Evolutionary conservation across 1,284 basidiomycete species (phyloP).

Genomic region (Cryptococcus jaspeensis): DNA sequence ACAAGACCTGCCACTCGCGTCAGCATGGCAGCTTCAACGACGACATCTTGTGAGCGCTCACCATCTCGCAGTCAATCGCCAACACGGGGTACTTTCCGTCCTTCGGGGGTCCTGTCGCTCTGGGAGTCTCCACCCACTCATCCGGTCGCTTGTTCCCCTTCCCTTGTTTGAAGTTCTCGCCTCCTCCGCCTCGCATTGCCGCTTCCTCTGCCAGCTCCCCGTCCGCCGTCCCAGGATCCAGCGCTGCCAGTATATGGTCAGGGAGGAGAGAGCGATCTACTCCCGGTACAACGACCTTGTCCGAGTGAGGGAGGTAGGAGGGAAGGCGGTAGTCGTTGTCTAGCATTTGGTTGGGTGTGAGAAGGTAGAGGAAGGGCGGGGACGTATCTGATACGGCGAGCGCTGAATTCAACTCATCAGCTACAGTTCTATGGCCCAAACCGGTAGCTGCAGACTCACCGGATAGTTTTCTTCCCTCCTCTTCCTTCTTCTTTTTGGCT

Average conservation of each 20-base stretch:
- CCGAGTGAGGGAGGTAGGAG: slow-evolving; percentile 61
- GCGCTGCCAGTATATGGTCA: slow-evolving; percentile 6
- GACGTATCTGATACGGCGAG: slow-evolving; percentile 21
- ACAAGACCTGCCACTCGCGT: slow-evolving; percentile 38
- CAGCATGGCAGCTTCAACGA: background rate
- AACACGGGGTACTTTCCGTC: slow-evolving; percentile 43
- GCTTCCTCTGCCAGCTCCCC: slow-evolving; percentile 4
- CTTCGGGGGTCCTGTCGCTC: slow-evolving; percentile 41
- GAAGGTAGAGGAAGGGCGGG: slow-evolving; percentile 64
- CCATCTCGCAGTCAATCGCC: slow-evolving; percentile 90
- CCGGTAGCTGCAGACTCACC: too few species aligned
- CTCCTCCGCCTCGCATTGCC: slow-evolving; percentile 1
- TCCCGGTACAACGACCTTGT: slow-evolving; percentile 32
- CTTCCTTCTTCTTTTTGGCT: slow-evolving; percentile 68
- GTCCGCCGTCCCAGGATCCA: slow-evolving; percentile 9
- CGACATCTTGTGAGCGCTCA: slow-evolving; percentile 44
- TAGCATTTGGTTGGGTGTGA: slow-evolving; percentile 78
- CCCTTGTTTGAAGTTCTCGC: background rate
- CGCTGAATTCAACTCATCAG: slow-evolving; percentile 13
- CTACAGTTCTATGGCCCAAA: background rate
- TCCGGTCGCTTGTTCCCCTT: slow-evolving; percentile 59
- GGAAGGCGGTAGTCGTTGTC: slow-evolving; percentile 87
- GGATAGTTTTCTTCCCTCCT: slow-evolving; percentile 30
- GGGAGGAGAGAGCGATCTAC: slow-evolving; percentile 11
- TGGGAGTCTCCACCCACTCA: slow-evolving; percentile 67